These are phyloP conservation scores for Maudiozyma serrabonitensis DNA, from an alignment of 805 yeast genomes.

Conservation along the genomic window DNA sequence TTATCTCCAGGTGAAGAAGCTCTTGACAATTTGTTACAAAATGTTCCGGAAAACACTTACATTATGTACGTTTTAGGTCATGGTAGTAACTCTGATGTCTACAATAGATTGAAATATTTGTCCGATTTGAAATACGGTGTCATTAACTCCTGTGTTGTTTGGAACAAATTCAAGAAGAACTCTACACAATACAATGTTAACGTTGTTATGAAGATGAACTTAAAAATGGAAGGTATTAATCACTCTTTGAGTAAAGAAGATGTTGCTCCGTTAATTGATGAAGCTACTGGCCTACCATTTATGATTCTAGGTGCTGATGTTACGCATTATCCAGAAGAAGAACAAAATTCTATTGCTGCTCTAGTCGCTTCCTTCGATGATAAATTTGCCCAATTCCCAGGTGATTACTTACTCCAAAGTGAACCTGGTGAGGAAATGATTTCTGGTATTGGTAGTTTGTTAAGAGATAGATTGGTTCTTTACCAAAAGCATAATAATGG, in stretches of 20 bases:
- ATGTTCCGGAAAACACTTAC: conserved; percentile 12
- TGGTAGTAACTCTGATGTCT: conserved; percentile 8
- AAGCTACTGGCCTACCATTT: conserved; percentile 11
- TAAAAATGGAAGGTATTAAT: conserved; percentile 15
- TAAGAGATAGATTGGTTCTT: conserved; percentile 9
- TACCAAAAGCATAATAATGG: conserved; percentile 14
- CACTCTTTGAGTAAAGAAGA: conserved; percentile 10
- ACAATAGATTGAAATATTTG: conserved; percentile 16
- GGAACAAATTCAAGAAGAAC: conserved; percentile 15
- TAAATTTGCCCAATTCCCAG: conserved; percentile 18
- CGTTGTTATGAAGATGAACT: conserved; percentile 18
- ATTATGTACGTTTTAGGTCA: conserved; percentile 10
- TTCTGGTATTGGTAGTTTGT: conserved; percentile 10
- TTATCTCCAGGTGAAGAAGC: conserved; percentile 12
- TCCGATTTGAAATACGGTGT: conserved; percentile 16
- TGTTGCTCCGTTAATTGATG: conserved; percentile 9
- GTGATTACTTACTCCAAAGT: conserved; percentile 14
- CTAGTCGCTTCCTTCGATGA: conserved; percentile 15
- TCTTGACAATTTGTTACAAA: conserved; percentile 6
- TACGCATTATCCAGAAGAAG: conserved; percentile 19
- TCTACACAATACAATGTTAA: conserved; percentile 14
- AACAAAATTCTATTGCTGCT: conserved; percentile 16
- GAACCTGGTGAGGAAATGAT: conserved; percentile 17
- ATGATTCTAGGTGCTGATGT: conserved; percentile 20
- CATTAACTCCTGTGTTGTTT: conserved; percentile 15